phyloP scores from a whole-genome alignment of 768 basidiomycete species.

The Neoboletus subvelutipes region DNA sequence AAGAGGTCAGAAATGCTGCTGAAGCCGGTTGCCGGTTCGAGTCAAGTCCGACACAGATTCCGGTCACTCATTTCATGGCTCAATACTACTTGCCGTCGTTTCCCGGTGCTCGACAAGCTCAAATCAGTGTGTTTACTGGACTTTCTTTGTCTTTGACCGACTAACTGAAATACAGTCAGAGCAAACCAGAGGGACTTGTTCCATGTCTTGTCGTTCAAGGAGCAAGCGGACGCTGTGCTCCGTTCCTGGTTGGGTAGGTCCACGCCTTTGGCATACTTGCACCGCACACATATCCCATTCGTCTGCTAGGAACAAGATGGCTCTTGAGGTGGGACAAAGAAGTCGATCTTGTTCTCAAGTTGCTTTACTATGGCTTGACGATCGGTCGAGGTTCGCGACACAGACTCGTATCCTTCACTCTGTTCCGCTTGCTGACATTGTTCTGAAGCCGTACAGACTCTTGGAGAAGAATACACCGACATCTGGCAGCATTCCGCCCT shows the following conservation, averaged over 20 bases:
- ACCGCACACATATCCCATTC: slow-evolving; percentile 11
- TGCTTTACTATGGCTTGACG: slow-evolving; percentile 73
- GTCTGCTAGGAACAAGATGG: slow-evolving; percentile 70
- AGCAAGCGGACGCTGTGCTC: slow-evolving; percentile 72
- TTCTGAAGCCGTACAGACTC: slow-evolving; percentile 65
- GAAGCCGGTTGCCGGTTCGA: background rate
- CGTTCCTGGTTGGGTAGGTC: slow-evolving; percentile 74
- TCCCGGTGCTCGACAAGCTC: slow-evolving; percentile 79
- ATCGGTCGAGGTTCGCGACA: slow-evolving; percentile 61
- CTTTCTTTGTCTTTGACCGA: slow-evolving; percentile 1
- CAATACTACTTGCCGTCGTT: slow-evolving; percentile 46
- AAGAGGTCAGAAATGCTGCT: background rate
- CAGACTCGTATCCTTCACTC: background rate
- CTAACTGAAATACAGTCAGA: slow-evolving; percentile 52
- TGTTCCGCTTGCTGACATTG: slow-evolving; percentile 9
- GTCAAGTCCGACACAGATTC: slow-evolving; percentile 5
- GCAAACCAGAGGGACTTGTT: slow-evolving; percentile 83
- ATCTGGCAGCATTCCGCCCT: slow-evolving; percentile 68
- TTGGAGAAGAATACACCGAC: slow-evolving; percentile 91
- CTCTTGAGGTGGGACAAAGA: slow-evolving; percentile 80
- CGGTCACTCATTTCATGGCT: slow-evolving; percentile 9
- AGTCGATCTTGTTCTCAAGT: slow-evolving; percentile 63
- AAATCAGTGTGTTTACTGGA: slow-evolving; percentile 65
- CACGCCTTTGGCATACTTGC: background rate
- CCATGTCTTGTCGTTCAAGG: slow-evolving; percentile 70